phyloP scores from a whole-genome alignment of 352 stramenopile genomes.

The Nothophytophthora sp. region DNA sequence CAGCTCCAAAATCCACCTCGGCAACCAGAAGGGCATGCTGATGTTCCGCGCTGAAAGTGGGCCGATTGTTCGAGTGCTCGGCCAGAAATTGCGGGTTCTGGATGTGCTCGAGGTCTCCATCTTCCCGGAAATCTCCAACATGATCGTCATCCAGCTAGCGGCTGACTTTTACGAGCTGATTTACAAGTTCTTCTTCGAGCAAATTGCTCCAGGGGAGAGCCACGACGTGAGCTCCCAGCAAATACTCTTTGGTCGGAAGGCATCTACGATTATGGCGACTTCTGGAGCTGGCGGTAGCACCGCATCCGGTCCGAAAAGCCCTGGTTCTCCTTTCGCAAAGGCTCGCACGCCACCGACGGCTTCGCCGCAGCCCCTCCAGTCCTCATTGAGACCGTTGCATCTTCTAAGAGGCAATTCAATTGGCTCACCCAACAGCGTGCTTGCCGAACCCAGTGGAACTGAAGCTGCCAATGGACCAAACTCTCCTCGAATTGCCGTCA shows the following conservation, averaged over 20 bases:
- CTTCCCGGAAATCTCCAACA: constrained; percentile 81
- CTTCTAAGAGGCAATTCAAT: constrained; percentile 20
- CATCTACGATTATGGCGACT: constrained; percentile 8
- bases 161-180: constrained; percentile 84
- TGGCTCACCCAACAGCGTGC: constrained; percentile 11
- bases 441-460: constrained; percentile 12
- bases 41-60: constrained; percentile 75
- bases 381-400: constrained; percentile 7
- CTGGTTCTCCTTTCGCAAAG: constrained; percentile 21
- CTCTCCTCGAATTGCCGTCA: constrained; percentile 12
- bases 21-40: constrained; percentile 74
- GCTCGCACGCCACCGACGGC: constrained; percentile 7
- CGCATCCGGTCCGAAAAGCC: constrained; percentile 7
- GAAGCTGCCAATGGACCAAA: constrained; percentile 4
- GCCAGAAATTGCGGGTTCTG: constrained; percentile 69
- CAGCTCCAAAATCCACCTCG: constrained; percentile 19
- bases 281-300: constrained; percentile 7
- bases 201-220: constrained; percentile 27
- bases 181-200: constrained; percentile 87
- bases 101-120: constrained; percentile 83
- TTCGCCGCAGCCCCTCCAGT: constrained; percentile 6
- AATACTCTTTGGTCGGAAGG: constrained; percentile 62
- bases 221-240: constrained; percentile 48
- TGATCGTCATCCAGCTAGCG: constrained; percentile 84
- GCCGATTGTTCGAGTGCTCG: constrained; percentile 59